Conservation (phyloP, 169 alveolate genomes). For the Cryptosporidium tyzzeri region DNA sequence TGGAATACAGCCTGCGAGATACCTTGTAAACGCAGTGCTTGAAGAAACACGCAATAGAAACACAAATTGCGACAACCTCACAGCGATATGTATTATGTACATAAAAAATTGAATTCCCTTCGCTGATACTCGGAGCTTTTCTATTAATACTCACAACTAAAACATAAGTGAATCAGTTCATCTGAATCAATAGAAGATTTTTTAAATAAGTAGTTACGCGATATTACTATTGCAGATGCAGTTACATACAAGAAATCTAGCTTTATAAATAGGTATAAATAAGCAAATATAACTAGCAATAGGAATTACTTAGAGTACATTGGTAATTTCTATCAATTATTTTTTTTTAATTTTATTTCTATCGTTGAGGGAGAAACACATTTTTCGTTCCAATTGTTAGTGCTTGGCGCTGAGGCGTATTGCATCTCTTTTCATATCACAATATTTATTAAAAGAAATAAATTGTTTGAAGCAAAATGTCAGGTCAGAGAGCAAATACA, state of each 20-base stretch:
- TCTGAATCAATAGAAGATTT: background rate
- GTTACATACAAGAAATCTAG: background rate
- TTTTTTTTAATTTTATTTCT: background rate
- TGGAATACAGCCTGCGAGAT: slow-evolving; percentile 80
- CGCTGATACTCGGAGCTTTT: background rate
- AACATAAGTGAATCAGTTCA: background rate
- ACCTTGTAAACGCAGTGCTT: slow-evolving; percentile 77
- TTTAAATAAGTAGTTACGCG: background rate
- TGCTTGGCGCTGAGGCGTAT: slow-evolving; percentile 33
- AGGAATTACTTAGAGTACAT: background rate
- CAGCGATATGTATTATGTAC: slow-evolving; percentile 64
- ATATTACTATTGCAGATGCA: background rate
- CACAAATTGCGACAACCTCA: slow-evolving; percentile 79
- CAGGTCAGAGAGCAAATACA: slow-evolving; percentile 50
- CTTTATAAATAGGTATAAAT: background rate
- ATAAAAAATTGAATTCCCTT: background rate
- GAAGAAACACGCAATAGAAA: slow-evolving; percentile 63
- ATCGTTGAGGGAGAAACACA: background rate
- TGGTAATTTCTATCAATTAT: background rate
- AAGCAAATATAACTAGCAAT: background rate
- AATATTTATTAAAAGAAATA: background rate
- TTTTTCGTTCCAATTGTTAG: background rate
- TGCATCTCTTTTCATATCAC: background rate
- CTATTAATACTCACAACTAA: background rate
- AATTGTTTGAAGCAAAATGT: background rate